A percentile compares a stretch with the other conserved stretches of the same genome.
Evolutionary conservation across 2,329 filamentous ascomycete species (phyloP).

Genomic region (Neurospora crassa): DNA sequence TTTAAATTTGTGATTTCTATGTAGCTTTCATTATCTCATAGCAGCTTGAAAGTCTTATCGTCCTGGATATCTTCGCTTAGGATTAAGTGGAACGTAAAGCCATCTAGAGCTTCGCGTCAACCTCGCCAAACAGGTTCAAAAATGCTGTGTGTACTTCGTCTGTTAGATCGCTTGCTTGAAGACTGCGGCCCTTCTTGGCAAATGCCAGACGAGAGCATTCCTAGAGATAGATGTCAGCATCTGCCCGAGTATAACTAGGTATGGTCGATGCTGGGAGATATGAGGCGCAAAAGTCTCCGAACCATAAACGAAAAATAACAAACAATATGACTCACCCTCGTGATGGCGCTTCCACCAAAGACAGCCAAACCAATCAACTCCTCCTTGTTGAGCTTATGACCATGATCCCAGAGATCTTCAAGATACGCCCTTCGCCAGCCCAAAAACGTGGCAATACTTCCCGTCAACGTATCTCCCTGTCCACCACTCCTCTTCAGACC

Average conservation of each 20-base stretch:
- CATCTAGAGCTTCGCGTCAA: conserved; percentile 30
- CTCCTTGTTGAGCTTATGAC: conserved; percentile 25
- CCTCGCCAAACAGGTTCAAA: conserved; percentile 67
- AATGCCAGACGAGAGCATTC: conserved; percentile 85
- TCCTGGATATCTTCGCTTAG: not conserved
- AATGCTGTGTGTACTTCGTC: conserved; percentile 83
- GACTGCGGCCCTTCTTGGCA: conserved; percentile 69
- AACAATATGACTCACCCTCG: conserved; percentile 48
- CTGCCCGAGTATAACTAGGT: not conserved
- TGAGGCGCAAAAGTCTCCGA: not conserved
- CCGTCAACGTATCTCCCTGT: conserved; percentile 92
- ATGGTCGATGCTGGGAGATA: not conserved
- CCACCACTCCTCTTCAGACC: conserved; percentile 86
- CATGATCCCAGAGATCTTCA: conserved; percentile 66
- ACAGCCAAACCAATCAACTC: conserved; percentile 65
- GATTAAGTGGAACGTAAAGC: not conserved
- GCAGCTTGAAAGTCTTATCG: not conserved
- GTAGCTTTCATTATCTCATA: not conserved
- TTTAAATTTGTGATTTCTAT: not conserved
- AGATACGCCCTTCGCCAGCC: conserved; percentile 84
- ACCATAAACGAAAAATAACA: not conserved
- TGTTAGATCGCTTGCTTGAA: conserved; percentile 90
- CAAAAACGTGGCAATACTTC: conserved; percentile 77
- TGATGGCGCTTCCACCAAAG: conserved; percentile 79
- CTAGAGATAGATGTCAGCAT: conserved; percentile 18